Base-by-base conservation (phyloP, 495 filamentous ascomycete species). In the Chaetomium tenue region DNA sequence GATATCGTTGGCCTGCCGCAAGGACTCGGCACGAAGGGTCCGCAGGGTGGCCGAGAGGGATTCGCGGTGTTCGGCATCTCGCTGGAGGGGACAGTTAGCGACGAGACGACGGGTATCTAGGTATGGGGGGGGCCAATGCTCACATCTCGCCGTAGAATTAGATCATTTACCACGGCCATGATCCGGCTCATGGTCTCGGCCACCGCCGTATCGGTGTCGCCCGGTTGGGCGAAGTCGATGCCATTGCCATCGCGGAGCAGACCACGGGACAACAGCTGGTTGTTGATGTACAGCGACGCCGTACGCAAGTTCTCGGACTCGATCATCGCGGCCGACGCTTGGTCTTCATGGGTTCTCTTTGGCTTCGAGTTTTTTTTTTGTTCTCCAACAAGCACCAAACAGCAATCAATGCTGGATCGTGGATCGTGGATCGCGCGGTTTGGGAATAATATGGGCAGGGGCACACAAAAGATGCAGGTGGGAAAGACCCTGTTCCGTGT, bases 281-380 rank as follows among this genome's bases (percentile, higher is more conserved):
- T 97, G 80, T 98, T 98, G 78, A 98, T 89, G 77, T 98, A 98
- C 53, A 87, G 86, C 61, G 93, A 96, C 28, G 94, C 94, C 62
- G 91, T 91, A 68, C 89, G 85, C 52, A 97, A 79, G 77, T 90
- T 93, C 61, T 89, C 85, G 60, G 84, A 75, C 72, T 95, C 92
- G 87, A 94, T 94, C 76, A 78, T 79, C 39, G 42, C 52, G 53
- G 55, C 51, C 61, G 60, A 22, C 48, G 63, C 25, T 26, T 54
- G 44, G 51, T 37, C 57, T 54, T 60, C 63, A 65, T 65, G 23
- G 37, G 63, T 54, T 55, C 37, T 52, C 26, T 47, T 25, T 11
- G 5, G 26, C 40, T 57, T 61, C 52, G n/a, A 50, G 8, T 37
- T 37, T 37, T 37, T 16, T 61, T 9, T 26, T 60, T 8, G n/a